phyloP scores from a whole-genome alignment of 305 asterid species.

The Ilex paraguariensis region DNA sequence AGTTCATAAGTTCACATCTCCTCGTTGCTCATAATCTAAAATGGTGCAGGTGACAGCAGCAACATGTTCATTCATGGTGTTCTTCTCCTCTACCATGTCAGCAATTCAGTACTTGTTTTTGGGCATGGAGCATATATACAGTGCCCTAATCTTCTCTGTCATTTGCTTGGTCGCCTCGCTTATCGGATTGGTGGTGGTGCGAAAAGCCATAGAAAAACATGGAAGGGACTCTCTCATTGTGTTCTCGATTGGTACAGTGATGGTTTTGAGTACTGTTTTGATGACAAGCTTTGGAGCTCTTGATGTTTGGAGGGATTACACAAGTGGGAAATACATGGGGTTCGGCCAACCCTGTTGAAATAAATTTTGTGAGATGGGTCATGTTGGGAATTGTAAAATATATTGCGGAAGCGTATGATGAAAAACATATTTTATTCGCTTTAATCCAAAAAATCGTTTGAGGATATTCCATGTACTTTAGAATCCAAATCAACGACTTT shows the following conservation, averaged over 20 bases:
- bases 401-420: no score
- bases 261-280: conserved; percentile 64
- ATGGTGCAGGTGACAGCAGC: conserved; percentile 55
- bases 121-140: conserved; percentile 48
- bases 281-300: conserved; percentile 55
- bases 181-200: conserved; percentile 48
- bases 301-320: conserved; percentile 49
- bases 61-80: conserved; percentile 67
- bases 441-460: no score
- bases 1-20: no score
- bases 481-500: no score
- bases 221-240: conserved; percentile 77
- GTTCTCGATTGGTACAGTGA: conserved; percentile 58
- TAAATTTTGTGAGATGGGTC: no score
- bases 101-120: conserved; percentile 55
- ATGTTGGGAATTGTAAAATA: no score
- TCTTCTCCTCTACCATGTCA: conserved; percentile 84
- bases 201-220: conserved; percentile 37
- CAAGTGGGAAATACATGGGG: conserved; percentile 56
- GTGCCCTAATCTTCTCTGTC: conserved; percentile 39
- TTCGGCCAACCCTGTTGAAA: conserved; percentile 56
- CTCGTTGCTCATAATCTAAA: not conserved
- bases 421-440: no score
- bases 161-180: conserved; percentile 52
- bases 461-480: no score